Percentiles rank a stretch among this genome's conserved stretches.
phyloP scores from a whole-genome alignment of 257 asterid genomes.

The Nyctanthes arbortristis region DNA sequence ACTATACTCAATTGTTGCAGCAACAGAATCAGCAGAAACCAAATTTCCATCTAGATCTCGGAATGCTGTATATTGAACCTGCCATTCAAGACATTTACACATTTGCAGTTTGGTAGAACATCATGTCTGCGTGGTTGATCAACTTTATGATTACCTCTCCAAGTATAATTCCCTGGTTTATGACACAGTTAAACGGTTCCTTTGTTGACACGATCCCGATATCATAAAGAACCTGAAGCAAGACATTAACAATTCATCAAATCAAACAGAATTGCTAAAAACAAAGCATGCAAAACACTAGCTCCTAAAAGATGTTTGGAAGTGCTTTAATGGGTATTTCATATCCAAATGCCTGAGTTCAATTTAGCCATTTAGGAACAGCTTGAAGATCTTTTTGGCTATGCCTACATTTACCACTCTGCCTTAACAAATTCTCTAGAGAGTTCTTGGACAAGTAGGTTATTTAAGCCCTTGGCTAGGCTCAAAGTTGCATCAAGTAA shows the following conservation, averaged over 20 bases:
- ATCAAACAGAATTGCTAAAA: not conserved
- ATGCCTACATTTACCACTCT: not conserved
- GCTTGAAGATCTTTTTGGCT: not conserved
- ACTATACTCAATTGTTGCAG: slow-evolving; percentile 40
- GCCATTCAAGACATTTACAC: slow-evolving; percentile 41
- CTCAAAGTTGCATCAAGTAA: slow-evolving; percentile 2
- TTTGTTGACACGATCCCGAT: slow-evolving; percentile 79
- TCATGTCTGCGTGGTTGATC: slow-evolving; percentile 17
- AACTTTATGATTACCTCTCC: slow-evolving; percentile 79
- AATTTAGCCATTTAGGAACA: not conserved
- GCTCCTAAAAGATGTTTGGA: not conserved
- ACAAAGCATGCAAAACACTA: slow-evolving; percentile 7
- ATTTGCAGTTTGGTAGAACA: slow-evolving; percentile 18
- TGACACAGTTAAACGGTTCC: slow-evolving; percentile 98
- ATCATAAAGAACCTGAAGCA: slow-evolving; percentile 90
- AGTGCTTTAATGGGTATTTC: not conserved
- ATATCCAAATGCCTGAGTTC: not conserved
- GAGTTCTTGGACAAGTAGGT: not conserved
- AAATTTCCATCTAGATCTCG: slow-evolving; percentile 76
- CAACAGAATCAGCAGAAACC: slow-evolving; percentile 72
- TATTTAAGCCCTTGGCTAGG: slow-evolving; percentile 8
- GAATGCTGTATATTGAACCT: slow-evolving; percentile 85
- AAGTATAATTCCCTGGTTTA: slow-evolving; percentile 97
- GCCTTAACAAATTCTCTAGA: not conserved
- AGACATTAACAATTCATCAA: slow-evolving; percentile 17